Evolutionary conservation across 768 basidiomycete species (phyloP), one percentile per base, ranked within the genome.

Genomic region (Mycena amicta): DNA sequence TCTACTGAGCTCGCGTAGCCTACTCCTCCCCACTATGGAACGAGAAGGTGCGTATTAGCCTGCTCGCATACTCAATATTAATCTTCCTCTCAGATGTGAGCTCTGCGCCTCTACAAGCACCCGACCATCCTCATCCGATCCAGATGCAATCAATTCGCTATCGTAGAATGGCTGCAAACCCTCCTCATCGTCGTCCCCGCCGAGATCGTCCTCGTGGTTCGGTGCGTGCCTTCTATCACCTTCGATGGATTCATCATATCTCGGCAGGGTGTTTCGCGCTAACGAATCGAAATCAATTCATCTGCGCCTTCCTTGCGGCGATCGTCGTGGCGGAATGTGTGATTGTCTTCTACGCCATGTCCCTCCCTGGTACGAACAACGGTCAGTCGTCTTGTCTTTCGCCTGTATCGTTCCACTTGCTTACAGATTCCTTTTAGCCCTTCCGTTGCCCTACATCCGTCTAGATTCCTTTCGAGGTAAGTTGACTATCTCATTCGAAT

Each of bases 271-370:
- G 12, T n/a, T 68, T 51, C 45, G 69, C 70, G 2, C 51, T 71
- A 29, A 66, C 62, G 30, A 64, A 61, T 25, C 53, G 43, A 37
- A 66, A 62, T 33, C 59, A 47, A 43, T 40, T 47, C 12, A 40
- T 68, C 16, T 37, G 55, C n/a, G 45, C 29, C 18, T 53, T 67
- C 41, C 64, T 71, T 25, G 28, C 51, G 18, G 53, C 63, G 28
- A 56, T 69, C 33, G 63, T 70, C 50, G 20, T 67, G 13, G 49
- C 59, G 8, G 67, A 71, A 41, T 67, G 62, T 27, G 52, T 57
- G n/a, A 61, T 70, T 16, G 70, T 70, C 12, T 41, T 71, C 33
- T 71, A 69, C 49, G 70, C 70, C 20, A 70, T 71, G 66, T 66
- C 67, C 11, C 33, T 60, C 16, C 67, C 63, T 12, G 68, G 65